Base-by-base conservation (phyloP, 345 rosid species). In the Bruguiera parviflora region DNA sequence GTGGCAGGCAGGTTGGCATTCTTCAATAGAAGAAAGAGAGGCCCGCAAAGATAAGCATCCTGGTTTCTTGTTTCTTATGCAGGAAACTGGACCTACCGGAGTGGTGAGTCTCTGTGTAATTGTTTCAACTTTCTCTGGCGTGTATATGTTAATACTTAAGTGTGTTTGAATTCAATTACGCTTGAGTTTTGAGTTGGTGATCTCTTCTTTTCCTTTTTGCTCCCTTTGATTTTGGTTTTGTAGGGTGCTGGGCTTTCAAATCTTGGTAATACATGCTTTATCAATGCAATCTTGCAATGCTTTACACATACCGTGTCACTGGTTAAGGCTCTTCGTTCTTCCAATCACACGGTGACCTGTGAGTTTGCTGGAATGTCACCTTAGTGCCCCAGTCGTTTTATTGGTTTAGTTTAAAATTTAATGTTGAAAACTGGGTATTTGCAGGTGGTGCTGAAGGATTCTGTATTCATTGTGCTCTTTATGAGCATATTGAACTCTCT, bases 171-270 rank as follows among this genome's bases (percentile, higher is more conserved):
- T 43, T 43, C 49, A 43, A 43, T 43, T 43, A 43, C 15, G 10
- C 43, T 39, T 39, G 46, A 1, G 15, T 39, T 39, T 15, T 39
- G 46, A 39, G 4, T 39, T 11, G 46, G 59, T 21, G 59, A 24
- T 56, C 19, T 56, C 20, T 20, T n/a, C 59, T 25, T 22, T 56
- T 43, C 15, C 18, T 13, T 43, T 43, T 43, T 43, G 0, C 16
- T 18, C 18, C 20, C 2, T 63, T 27, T 55, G 25, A 63, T 51
- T 52, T 15, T 72, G 22, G n/a, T 62, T 69, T 60, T 73, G 71
- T 74, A 96, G 99, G 99, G 97, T 24, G 91, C 91, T 35, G 99
- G 97, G 52, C 85, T 96, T 58, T 65, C 11, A n/a, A 96, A 96
- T 79, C 70, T 85, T 53, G 99, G 98, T n/a, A 89, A 90, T 71